These are phyloP conservation scores for Thelonectria blattea DNA, from an alignment of 2,329 filamentous ascomycete species.

Conservation along the genomic window DNA sequence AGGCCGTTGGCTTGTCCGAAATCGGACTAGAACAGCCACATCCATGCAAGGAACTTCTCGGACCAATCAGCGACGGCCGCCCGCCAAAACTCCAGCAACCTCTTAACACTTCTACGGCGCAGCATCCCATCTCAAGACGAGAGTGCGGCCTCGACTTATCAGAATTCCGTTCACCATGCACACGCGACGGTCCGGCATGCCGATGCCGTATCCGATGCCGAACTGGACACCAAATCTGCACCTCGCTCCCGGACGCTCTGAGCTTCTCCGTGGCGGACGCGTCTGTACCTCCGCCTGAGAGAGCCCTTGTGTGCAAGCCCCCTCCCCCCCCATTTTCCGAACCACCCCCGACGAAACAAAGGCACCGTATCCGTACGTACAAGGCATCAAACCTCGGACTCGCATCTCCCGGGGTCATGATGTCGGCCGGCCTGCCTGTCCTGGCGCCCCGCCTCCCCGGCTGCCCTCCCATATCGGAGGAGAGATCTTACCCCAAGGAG, in stretches of 20 bases:
- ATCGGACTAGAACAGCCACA: slow-evolving; percentile 24
- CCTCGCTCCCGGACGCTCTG: slow-evolving; percentile 8
- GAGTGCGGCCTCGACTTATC: slow-evolving; percentile 33
- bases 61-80: slow-evolving; percentile 32
- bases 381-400: slow-evolving; percentile 4
- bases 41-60: slow-evolving; percentile 34
- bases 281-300: slow-evolving; percentile 13
- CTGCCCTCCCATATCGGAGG: slow-evolving; percentile 32
- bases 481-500: slow-evolving; percentile 41
- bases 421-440: slow-evolving; percentile 38
- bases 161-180: slow-evolving; percentile 35
- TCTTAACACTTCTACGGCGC: slow-evolving; percentile 27
- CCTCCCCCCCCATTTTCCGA: not conserved
- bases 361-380: too few relatives aligned
- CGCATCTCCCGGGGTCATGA: slow-evolving; percentile 23
- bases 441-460: slow-evolving; percentile 45
- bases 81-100: slow-evolving; percentile 13
- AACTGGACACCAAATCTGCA: slow-evolving; percentile 24
- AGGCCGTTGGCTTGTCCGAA: slow-evolving; percentile 22
- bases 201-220: slow-evolving; percentile 27
- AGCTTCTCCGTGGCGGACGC: slow-evolving; percentile 26
- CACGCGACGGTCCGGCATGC: slow-evolving; percentile 36
- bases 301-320: not conserved
- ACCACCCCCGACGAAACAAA: not conserved
- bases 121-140: slow-evolving; percentile 16